Evolutionary conservation across 2,329 filamentous ascomycete genomes (phyloP), one percentile per base, ranked within the genome.

Genomic region (Chaetomiaceae sp.): DNA sequence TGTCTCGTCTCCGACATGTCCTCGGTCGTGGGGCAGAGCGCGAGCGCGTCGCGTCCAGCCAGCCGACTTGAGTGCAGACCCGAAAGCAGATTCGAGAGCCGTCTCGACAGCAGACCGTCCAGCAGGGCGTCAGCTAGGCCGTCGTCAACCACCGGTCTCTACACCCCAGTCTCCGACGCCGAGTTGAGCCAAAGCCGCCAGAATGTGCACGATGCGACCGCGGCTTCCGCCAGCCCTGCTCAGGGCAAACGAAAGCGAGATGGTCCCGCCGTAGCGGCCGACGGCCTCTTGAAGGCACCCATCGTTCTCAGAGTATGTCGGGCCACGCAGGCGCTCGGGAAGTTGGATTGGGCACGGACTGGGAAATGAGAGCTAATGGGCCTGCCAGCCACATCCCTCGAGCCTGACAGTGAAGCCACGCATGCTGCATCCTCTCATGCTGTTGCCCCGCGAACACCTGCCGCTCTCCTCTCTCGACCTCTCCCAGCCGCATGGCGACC

Each of bases 381-480:
- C 48, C 14, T 38, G 34, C 18, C 45, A 83, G 79, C 72, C 78
- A 33, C 70, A 81, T 57, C 79, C 78, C 9, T 69, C 71, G 11
- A 74, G 72, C 38, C 65, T 76, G 37, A 68, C 72, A 27, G 57
- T 71, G 19, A 76, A 74, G 56, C 75, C 79, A 40, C 72, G 74
- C 48, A 72, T 70, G 19, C 66, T 84, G 41, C 73, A 78, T 40
- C 79, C 79, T 3, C 61, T 84, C 41, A 78, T 83, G 71, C 66
- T 86, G 20, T 65, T 86, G 4, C 74, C 78, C 22, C 76, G 83
- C 55, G 71, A 81, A 54, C 67, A 74, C 49, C 68, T 86, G 5
- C 68, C 76, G 6, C 66, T 86, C n/a, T 78, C 79, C 1, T 76
- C 63, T 53, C 73, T 86, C 47, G 82, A 85, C 57, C 70, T 81